Base-by-base conservation (phyloP, 1,284 basidiomycete genomes). In the Abortiporus biennis region DNA sequence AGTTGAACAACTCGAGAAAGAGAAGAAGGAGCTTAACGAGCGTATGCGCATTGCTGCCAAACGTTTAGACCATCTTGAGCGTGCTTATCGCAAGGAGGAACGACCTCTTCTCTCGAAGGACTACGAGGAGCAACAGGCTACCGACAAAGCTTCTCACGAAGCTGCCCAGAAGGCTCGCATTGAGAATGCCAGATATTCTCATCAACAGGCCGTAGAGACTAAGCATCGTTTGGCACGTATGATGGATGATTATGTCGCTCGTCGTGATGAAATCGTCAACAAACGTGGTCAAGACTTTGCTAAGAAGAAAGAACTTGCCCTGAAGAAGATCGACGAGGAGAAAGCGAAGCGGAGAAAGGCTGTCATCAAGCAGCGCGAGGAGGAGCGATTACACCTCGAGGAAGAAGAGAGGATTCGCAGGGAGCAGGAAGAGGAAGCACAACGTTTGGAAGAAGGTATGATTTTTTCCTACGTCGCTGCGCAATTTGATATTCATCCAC, bases 51-150 rank as follows among this genome's bases (percentile, higher is more conserved):
- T 94, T 50, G 77, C 89, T 42, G 66, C 84, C 44, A 97, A 98
- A 68, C 87, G 92, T 23, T 82, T 98, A 56, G 95, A 99, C 59
- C 94, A 99, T 65, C 65, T 91, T 58, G 95, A 99, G 69, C 91
- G 96, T 50, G 94, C 95, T 0, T 92, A 88, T 70, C 86, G 95
- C 52, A 92, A 92, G 66, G 93, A 94, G 49, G 96, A 98, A 63
- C 79, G 85, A 9, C 88, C 92, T 0, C 72, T 98, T 13, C 76
- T 98, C 32, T 76, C 75, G 1, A 71, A 88, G 51, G 95, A 98
- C 65, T 99, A 98, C 61, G 86, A 89, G 47, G 64, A 73, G 1
- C 95, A 99, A 62, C 90, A 94, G 61, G 72, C 72, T 33, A 71
- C 74, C 36, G 92, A 96, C 65, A 75, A 74, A 17, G 67, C 73